Percentiles rank a stretch among this genome's conserved stretches.
These are phyloP conservation scores for Xylariaceae sp. DNA, from an alignment of 2,329 filamentous ascomycete species.

Conservation along the genomic window DNA sequence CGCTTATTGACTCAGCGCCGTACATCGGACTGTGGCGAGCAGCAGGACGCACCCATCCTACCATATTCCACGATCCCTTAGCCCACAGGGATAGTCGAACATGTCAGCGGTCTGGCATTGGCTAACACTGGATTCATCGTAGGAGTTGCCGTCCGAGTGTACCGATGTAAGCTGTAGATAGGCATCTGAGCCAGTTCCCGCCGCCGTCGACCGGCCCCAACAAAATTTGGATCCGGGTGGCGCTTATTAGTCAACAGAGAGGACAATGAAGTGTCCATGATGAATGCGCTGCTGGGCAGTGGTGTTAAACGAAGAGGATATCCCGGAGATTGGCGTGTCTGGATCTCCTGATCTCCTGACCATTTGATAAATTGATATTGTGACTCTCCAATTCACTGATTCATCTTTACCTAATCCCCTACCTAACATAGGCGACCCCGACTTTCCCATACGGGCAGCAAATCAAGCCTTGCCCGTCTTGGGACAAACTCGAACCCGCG, in stretches of 20 bases:
- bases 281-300: constrained; percentile 3
- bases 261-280: background rate
- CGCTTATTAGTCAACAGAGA: constrained; percentile 19
- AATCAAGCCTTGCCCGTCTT: constrained; percentile 20
- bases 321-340: constrained; percentile 19
- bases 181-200: too few relatives aligned
- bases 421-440: constrained; percentile 1
- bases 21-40: too few relatives aligned
- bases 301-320: constrained; percentile 20
- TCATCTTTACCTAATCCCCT: background rate
- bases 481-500: constrained; percentile 5
- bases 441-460: constrained; percentile 12
- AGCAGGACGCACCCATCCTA: too few relatives aligned
- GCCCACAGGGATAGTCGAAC: too few relatives aligned
- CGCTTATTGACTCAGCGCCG: too few relatives aligned
- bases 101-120: too few relatives aligned
- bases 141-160: too few relatives aligned
- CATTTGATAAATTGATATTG: constrained; percentile 19
- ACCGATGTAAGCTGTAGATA: too few relatives aligned
- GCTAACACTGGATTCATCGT: too few relatives aligned
- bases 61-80: too few relatives aligned
- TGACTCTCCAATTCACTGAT: constrained; percentile 18
- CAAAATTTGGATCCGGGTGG: constrained; percentile 1
- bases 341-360: constrained; percentile 14
- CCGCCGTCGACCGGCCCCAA: constrained; percentile 16